Percentiles rank a stretch among this genome's conserved stretches.
Conservation (phyloP, 2,329 filamentous ascomycete genomes). For the Graphilbum ipis-grandicollis region DNA sequence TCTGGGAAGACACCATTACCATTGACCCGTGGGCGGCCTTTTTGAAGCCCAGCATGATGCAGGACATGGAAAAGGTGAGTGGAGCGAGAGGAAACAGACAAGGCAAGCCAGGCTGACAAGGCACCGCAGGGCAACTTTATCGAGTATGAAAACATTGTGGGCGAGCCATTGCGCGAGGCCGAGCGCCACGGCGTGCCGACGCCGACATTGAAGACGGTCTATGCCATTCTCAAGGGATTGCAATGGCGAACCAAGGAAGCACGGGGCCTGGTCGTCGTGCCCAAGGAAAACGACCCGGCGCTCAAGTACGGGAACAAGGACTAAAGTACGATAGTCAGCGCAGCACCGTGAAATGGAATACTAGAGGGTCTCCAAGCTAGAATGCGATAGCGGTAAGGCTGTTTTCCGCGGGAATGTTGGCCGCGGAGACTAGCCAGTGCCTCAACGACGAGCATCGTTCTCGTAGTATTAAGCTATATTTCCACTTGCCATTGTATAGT, state of each 20-base stretch:
- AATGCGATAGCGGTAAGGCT: no score
- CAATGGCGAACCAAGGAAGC: slow-evolving; percentile 29
- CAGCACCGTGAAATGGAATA: no score
- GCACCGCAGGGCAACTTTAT: slow-evolving; percentile 26
- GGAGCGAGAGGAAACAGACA: not conserved
- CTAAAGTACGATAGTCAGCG: no score
- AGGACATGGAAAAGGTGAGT: slow-evolving; percentile 26
- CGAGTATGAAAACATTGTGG: slow-evolving; percentile 37
- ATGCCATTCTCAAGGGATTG: slow-evolving; percentile 27
- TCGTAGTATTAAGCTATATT: no score
- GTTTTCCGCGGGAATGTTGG: not conserved
- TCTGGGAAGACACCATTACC: slow-evolving; percentile 27
- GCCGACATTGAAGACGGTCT: slow-evolving; percentile 30
- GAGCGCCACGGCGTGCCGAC: slow-evolving; percentile 26
- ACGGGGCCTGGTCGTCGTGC: slow-evolving; percentile 17
- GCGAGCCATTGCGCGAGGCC: slow-evolving; percentile 35
- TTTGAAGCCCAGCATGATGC: slow-evolving; percentile 33
- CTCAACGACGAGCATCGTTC: not conserved
- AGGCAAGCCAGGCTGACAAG: no score
- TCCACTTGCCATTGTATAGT: no score
- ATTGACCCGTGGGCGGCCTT: slow-evolving; percentile 30
- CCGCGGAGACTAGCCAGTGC: not conserved
- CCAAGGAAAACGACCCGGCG: not conserved
- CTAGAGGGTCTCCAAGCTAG: no score
- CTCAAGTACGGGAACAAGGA: not conserved